These are phyloP conservation scores for Tolypocladium inflatum DNA, from an alignment of 2,329 filamentous ascomycete species.

Conservation along the genomic window DNA sequence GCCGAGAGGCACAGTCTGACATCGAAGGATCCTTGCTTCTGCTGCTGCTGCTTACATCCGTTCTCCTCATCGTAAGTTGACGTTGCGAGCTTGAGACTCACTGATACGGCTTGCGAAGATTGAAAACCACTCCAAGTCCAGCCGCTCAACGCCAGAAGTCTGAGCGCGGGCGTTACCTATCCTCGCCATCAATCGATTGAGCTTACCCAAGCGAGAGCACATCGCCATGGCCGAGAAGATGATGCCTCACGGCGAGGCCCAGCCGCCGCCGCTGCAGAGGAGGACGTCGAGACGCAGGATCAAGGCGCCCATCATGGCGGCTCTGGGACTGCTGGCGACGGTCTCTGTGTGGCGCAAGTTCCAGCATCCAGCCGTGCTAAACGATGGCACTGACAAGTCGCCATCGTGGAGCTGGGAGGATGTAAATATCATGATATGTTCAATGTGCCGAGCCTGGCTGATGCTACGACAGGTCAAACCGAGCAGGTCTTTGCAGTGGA, in stretches of 20 bases:
- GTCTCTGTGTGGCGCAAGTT: slow-evolving; percentile 4
- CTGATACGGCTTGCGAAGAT: neutral
- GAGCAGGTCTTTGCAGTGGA: slow-evolving; percentile 10
- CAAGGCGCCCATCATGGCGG: slow-evolving; percentile 2
- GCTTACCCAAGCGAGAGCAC: neutral
- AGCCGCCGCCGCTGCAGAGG: neutral
- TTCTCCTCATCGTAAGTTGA: neutral
- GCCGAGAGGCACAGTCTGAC: neutral
- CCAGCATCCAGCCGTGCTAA: neutral
- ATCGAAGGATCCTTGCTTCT: neutral
- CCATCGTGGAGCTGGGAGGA: slow-evolving; percentile 17
- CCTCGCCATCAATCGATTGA: neutral
- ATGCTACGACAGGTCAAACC: slow-evolving; percentile 20
- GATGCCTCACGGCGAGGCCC: neutral
- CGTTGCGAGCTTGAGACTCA: neutral
- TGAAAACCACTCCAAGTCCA: too few species aligned
- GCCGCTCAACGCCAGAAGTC: too few species aligned
- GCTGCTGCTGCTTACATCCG: neutral
- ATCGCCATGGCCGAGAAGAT: neutral
- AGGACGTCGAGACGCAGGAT: neutral
- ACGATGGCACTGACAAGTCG: neutral
- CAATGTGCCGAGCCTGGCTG: neutral
- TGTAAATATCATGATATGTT: slow-evolving; percentile 15
- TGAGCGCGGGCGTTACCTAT: too few species aligned
- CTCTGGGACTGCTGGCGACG: slow-evolving; percentile 10